These are phyloP conservation scores for Pilaira anomala DNA, from an alignment of 192 early-diverging fungal species.

Conservation along the genomic window DNA sequence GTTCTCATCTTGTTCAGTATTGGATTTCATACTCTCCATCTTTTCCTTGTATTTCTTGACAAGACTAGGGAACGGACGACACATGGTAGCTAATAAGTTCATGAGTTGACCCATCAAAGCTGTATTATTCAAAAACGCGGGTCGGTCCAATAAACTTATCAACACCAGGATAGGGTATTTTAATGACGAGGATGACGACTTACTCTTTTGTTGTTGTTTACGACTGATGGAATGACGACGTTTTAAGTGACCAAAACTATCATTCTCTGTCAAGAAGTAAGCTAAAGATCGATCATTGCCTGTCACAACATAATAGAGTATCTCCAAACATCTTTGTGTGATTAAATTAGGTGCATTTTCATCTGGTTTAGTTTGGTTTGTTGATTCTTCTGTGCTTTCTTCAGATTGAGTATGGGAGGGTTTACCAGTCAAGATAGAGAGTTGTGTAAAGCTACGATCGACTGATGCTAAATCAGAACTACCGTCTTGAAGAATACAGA, in stretches of 20 bases:
- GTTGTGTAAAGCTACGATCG: conserved; percentile 72
- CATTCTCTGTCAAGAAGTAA: conserved; percentile 76
- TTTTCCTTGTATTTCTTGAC: conserved; percentile 49
- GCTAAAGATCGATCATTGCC: conserved; percentile 72
- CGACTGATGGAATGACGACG: conserved; percentile 51
- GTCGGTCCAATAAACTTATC: conserved; percentile 78
- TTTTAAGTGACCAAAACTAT: conserved; percentile 52
- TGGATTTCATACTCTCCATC: conserved; percentile 34
- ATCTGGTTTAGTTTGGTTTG: conserved; percentile 14
- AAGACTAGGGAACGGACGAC: conserved; percentile 67
- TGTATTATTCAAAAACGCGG: conserved; percentile 75
- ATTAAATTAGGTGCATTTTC: conserved; percentile 85
- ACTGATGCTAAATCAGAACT: conserved; percentile 71
- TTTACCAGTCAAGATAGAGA: conserved; percentile 56
- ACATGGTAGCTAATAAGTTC: conserved; percentile 76
- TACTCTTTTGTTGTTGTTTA: conserved; percentile 57
- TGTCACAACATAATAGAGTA: conserved; percentile 73
- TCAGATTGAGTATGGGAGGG: conserved; percentile 22
- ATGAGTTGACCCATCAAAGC: conserved; percentile 85
- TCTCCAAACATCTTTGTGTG: conserved; percentile 84
- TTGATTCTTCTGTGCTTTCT: conserved; percentile 4
- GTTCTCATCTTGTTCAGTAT: background rate
- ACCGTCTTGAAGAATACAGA: conserved; percentile 85
- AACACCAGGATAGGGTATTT: conserved; percentile 73
- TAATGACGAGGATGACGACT: conserved; percentile 39